Evolutionary conservation across 345 rosid genomes (phyloP), one percentile per base, ranked within the genome.

Genomic region (Hypericum androsaemum): DNA sequence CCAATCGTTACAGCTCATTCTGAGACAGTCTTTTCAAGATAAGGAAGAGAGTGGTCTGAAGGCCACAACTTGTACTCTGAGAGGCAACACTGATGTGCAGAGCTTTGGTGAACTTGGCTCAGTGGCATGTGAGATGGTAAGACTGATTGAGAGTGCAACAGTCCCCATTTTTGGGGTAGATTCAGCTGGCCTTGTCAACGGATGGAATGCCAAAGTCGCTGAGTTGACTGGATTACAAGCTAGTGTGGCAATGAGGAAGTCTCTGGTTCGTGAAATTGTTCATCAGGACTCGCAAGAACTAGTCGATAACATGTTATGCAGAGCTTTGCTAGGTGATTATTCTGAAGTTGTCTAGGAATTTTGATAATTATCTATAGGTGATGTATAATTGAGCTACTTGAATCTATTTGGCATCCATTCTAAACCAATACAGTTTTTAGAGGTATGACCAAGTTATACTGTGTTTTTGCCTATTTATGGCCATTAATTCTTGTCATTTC

Each of bases 121-220:
- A 6, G 80, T 79, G 41, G 86, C 85, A 8, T 78, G 80, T 64
- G 94, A 89, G 71, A 89, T 89, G 94, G 95, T 78, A 56, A 81
- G 94, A 50, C 60, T 86, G 76, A 81, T 86, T 50, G 94, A 89
- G 70, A 83, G 89, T 10, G 95, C 95, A 3, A 76, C 87, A 12
- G 89, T 79, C 6, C 95, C 97, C 9, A 81, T 89, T 12, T 83
- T 89, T 43, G 95, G 97, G 49, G 94, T 83, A 62, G 84, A 89
- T 75, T 73, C 78, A 49, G 59, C 63, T 5, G 95, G 95, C 62
- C 71, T 65, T 48, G 65, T 89, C 50, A 83, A 86, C 67, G 97
- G 97, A 14, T 89, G 97, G 95, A 89, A 83, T 61, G 68, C 74
- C 9, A 83, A 86, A 75, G 58, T 63, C 6, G 79, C 89, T 6